Base-by-base conservation (phyloP, 371 early-diverging fungal genomes). In the Lichtheimia ramosa region DNA sequence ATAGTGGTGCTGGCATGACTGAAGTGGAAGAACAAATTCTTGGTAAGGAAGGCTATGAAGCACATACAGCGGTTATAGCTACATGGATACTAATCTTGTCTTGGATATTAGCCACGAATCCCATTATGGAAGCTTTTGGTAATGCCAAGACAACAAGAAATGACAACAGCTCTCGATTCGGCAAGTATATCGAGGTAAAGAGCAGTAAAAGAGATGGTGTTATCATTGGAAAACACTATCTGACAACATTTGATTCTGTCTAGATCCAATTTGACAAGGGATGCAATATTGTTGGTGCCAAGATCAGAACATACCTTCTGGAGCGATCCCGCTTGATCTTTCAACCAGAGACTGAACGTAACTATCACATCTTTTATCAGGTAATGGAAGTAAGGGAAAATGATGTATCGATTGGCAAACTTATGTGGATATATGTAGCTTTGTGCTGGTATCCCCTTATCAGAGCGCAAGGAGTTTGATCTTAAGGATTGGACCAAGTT, bases 351-450 rank as follows among this genome's bases (percentile, higher is more conserved):
- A 79, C 83, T 0, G 99, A 99, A 76, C 84, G 98, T 68, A 99
- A 98, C 84, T 99, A 98, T 77, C 99, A 99, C 77, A 95, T 99
- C 59, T 99, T 99, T 74, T 99, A 99, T 78, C 96, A 92, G 66
- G 82, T 83, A 74, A 41, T 18, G 15, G n/a, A 20, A 41, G 2
- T 12, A 42, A 20, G 34, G 14, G 39, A 27, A 25, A 8, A 46
- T 18, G 20, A 14, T 6, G 7, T 40, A 34, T 8, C 34, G 34
- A 8, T 8, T 6, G 34, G 34, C 5, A 34, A 2, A 21, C 6
- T 28, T 27, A n/a, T 28, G 5, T 14, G 24, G 2, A 3, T 27
- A 15, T 41, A 16, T 15, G 20, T 49, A 93, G 86, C 84, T 99
- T 24, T 92, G 95, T 74, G 86, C 90, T 3, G 96, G 93, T 56